These are phyloP conservation scores for Suillus luteus DNA, from an alignment of 768 basidiomycete genomes.

Conservation along the genomic window DNA sequence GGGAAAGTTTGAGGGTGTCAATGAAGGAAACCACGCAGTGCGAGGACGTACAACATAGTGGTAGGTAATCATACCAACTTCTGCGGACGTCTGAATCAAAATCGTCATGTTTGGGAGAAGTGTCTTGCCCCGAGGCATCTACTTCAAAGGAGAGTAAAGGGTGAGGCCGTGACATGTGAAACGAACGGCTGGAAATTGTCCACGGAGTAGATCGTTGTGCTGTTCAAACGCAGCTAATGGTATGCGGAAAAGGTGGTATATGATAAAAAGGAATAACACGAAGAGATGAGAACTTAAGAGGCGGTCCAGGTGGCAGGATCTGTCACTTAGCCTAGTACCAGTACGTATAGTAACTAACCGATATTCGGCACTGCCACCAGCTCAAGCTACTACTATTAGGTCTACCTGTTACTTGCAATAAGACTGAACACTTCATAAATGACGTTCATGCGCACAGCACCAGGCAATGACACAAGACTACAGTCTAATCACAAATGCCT, in stretches of 20 bases:
- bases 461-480: too few species aligned
- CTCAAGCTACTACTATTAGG: too few species aligned
- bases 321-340: too few species aligned
- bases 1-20: constrained; percentile 21
- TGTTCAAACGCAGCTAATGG: not conserved
- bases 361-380: too few species aligned
- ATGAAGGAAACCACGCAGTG: constrained; percentile 1
- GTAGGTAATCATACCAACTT: constrained; percentile 59
- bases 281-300: not conserved
- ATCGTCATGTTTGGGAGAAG: constrained; percentile 28
- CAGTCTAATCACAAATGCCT: too few species aligned
- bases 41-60: constrained; percentile 50
- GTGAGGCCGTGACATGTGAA: constrained; percentile 21
- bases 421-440: not conserved
- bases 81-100: constrained; percentile 39
- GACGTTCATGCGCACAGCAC: not conserved
- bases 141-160: constrained; percentile 34
- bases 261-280: not conserved
- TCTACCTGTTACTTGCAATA: too few species aligned
- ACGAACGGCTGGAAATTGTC: not conserved
- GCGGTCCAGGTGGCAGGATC: not conserved
- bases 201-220: not conserved
- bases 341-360: too few species aligned
- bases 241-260: not conserved
- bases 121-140: constrained; percentile 19